These are phyloP conservation scores for Albugo laibachii DNA, from an alignment of 352 stramenopile species.

Conservation along the genomic window DNA sequence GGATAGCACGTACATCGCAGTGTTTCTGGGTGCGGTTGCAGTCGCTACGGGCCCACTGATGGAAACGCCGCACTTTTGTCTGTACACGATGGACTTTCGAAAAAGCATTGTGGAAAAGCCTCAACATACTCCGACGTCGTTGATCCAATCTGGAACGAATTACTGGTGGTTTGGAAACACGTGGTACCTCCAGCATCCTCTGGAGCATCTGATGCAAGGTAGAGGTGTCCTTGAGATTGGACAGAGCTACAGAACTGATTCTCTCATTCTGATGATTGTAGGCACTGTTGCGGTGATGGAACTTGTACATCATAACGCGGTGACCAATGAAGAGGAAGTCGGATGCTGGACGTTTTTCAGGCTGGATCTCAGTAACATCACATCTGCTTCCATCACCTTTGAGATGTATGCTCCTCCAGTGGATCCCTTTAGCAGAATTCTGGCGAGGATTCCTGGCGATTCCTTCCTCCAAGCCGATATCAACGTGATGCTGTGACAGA, in stretches of 20 bases:
- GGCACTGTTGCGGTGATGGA: conserved; percentile 77
- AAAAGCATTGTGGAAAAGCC: conserved; percentile 40
- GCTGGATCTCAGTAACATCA: conserved; percentile 76
- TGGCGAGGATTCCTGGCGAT: conserved; percentile 63
- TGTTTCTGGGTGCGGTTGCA: conserved; percentile 62
- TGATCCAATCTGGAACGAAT: conserved; percentile 71
- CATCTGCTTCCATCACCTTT: conserved; percentile 62
- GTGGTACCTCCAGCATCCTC: conserved; percentile 67
- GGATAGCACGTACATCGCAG: conserved; percentile 73
- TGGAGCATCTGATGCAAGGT: conserved; percentile 77
- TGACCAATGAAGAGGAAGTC: conserved; percentile 72
- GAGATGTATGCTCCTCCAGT: conserved; percentile 78
- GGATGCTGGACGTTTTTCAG: conserved; percentile 82
- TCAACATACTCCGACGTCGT: conserved; percentile 63
- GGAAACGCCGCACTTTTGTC: conserved; percentile 74
- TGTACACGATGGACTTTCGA: conserved; percentile 69
- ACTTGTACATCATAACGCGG: conserved; percentile 57
- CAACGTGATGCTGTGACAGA: conserved; percentile 54
- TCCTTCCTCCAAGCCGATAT: conserved; percentile 80
- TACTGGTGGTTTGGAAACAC: conserved; percentile 83
- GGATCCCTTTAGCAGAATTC: conserved; percentile 70
- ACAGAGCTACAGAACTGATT: background rate
- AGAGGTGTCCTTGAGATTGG: background rate
- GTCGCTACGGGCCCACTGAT: conserved; percentile 70
- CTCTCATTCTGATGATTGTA: conserved; percentile 7